These are phyloP conservation scores for Podospora pseudoanserina DNA, from an alignment of 495 filamentous ascomycete species.

Conservation along the genomic window DNA sequence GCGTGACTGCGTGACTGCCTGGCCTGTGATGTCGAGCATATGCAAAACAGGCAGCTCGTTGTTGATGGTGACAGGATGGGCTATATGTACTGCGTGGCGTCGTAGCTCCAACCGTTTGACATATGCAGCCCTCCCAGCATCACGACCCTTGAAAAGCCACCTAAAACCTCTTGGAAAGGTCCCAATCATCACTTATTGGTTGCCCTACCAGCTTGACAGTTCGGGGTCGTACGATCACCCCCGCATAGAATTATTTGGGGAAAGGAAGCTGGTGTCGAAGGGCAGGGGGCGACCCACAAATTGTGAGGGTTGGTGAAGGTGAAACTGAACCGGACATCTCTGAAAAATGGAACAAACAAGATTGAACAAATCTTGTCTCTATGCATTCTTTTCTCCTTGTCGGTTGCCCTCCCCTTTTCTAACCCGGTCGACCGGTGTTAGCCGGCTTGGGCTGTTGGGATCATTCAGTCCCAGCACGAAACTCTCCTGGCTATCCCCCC, in stretches of 20 bases:
- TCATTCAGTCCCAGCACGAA: constrained; percentile 29
- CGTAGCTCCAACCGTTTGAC: background rate
- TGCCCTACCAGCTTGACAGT: background rate
- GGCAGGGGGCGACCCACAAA: background rate
- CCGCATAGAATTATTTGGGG: background rate
- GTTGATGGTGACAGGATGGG: background rate
- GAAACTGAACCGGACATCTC: background rate
- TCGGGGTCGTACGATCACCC: background rate
- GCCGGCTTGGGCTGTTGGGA: constrained; percentile 29
- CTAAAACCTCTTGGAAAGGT: background rate
- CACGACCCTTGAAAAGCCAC: background rate
- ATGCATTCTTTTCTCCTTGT: background rate
- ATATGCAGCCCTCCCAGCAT: background rate
- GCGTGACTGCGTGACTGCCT: background rate
- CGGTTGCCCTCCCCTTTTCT: constrained; percentile 1
- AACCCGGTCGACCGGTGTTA: constrained; percentile 27
- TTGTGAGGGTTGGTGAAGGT: background rate
- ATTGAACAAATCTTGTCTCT: background rate
- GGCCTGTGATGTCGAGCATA: background rate
- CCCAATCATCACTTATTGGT: background rate
- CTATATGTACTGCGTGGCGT: background rate
- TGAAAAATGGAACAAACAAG: background rate
- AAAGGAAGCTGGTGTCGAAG: background rate
- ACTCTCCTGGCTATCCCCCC: constrained; percentile 29
- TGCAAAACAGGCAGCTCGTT: background rate